These are phyloP conservation scores for Thecaphora frezii DNA, from an alignment of 1,284 basidiomycete genomes.

Conservation along the genomic window DNA sequence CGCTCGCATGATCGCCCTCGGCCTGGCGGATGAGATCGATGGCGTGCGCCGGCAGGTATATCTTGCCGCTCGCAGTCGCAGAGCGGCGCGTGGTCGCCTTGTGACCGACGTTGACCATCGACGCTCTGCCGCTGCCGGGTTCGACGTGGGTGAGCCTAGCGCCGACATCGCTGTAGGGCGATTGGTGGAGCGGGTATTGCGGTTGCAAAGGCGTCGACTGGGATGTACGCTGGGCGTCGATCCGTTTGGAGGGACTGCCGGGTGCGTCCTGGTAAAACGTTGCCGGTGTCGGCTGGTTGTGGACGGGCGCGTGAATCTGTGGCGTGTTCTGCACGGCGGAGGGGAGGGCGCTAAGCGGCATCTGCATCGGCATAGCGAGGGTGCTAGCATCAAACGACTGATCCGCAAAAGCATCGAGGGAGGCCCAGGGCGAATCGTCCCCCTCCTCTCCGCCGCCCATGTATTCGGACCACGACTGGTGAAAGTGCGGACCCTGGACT, in stretches of 20 bases:
- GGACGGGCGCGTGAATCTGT: not conserved
- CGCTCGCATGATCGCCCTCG: conserved; percentile 32
- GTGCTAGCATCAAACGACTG: conserved; percentile 2
- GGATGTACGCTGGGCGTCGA: too few species aligned
- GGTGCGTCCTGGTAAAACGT: too few species aligned
- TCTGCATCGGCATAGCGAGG: not conserved
- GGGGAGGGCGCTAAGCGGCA: too few species aligned
- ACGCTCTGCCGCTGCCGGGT: conserved; percentile 66
- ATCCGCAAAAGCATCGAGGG: conserved; percentile 43
- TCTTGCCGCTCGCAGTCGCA: conserved; percentile 77
- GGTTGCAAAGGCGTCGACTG: too few species aligned
- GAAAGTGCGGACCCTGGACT: not conserved
- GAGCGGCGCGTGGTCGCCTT: conserved; percentile 70
- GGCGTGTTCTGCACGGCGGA: not conserved
- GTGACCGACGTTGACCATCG: conserved; percentile 76
- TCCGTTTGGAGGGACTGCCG: too few species aligned
- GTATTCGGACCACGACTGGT: conserved; percentile 35
- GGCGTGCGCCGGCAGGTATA: conserved; percentile 70
- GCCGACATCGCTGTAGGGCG: not conserved
- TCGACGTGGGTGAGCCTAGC: conserved; percentile 70
- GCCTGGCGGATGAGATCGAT: conserved; percentile 64
- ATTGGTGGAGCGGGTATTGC: too few species aligned
- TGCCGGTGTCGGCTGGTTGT: not conserved
- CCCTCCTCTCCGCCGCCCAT: conserved; percentile 23
- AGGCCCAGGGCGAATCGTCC: conserved; percentile 46